Evolutionary conservation across 2,329 filamentous ascomycete species (phyloP).

Genomic region (Fusarium sp.): DNA sequence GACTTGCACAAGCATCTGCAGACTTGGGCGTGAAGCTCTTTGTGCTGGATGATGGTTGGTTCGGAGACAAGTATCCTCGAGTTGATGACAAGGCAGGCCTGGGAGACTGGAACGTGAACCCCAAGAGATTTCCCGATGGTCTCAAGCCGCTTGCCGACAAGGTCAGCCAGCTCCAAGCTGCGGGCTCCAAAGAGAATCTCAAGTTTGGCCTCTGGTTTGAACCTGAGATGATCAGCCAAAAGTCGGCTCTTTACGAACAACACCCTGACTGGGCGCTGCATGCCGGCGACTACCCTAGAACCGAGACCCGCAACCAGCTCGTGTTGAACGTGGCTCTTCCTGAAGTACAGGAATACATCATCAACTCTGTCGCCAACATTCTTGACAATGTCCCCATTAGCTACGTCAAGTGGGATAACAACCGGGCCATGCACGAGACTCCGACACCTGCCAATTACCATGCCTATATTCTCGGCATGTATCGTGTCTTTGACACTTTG

Average conservation of each 20-base stretch:
- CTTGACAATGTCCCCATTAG: constrained; percentile 65
- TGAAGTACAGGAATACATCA: constrained; percentile 73
- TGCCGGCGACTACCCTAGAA: constrained; percentile 67
- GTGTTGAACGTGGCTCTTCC: constrained; percentile 71
- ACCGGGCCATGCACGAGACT: constrained; percentile 72
- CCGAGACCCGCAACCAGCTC: constrained; percentile 67
- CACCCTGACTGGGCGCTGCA: constrained; percentile 75
- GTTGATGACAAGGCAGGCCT: constrained; percentile 68
- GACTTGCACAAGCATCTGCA: constrained; percentile 67
- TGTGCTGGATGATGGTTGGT: constrained; percentile 77
- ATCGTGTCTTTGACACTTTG: constrained; percentile 70
- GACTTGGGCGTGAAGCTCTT: constrained; percentile 71
- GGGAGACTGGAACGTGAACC: constrained; percentile 73
- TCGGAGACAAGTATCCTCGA: constrained; percentile 69
- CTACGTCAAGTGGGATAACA: constrained; percentile 78
- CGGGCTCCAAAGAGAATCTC: constrained; percentile 59
- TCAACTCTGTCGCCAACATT: constrained; percentile 64
- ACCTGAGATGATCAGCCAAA: constrained; percentile 75
- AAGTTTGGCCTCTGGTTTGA: constrained; percentile 76
- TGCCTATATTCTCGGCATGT: constrained; percentile 72
- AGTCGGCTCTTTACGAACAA: constrained; percentile 69
- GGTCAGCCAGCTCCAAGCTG: constrained; percentile 62
- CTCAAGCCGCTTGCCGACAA: constrained; percentile 62
- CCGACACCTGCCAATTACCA: constrained; percentile 66
- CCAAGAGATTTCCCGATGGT: constrained; percentile 68